Evolutionary conservation across 106 monocot species (phyloP).

Genomic region (Dioscorea zingiberensis): DNA sequence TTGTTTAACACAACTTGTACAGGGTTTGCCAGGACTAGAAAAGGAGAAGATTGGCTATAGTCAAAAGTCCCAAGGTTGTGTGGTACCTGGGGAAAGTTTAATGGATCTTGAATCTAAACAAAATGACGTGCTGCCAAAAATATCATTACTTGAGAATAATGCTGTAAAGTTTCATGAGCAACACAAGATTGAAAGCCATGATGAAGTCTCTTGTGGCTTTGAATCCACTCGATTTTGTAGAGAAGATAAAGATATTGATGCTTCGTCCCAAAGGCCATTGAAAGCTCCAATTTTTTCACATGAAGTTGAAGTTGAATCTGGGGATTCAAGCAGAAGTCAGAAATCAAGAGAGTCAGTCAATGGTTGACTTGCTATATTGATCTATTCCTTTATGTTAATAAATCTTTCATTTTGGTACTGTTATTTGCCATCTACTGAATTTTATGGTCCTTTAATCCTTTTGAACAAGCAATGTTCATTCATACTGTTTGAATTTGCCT

Average conservation of each 20-base stretch:
- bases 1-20: not conserved
- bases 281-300: not conserved
- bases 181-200: slow-evolving; percentile 3
- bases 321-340: slow-evolving; percentile 1
- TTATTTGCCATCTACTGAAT: too few species aligned
- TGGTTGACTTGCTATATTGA: not conserved
- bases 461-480: too few species aligned
- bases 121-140: not conserved
- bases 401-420: not conserved
- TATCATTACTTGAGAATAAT: slow-evolving; percentile 3
- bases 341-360: slow-evolving; percentile 6
- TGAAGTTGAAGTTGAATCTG: slow-evolving; percentile 16
- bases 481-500: too few species aligned
- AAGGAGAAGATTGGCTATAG: slow-evolving; percentile 11
- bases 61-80: not conserved
- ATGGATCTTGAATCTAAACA: slow-evolving; percentile 17
- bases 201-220: not conserved
- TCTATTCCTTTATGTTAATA: too few species aligned
- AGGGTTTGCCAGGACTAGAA: slow-evolving; percentile 23
- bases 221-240: slow-evolving; percentile 2
- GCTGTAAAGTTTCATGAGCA: slow-evolving; percentile 12
- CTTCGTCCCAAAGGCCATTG: slow-evolving; percentile 4
- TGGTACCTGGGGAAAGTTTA: not conserved
- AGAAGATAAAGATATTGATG: slow-evolving; percentile 1
- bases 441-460: too few species aligned